Evolutionary conservation across 2,329 filamentous ascomycete species (phyloP).

Genomic region (Diplodia sapinea): DNA sequence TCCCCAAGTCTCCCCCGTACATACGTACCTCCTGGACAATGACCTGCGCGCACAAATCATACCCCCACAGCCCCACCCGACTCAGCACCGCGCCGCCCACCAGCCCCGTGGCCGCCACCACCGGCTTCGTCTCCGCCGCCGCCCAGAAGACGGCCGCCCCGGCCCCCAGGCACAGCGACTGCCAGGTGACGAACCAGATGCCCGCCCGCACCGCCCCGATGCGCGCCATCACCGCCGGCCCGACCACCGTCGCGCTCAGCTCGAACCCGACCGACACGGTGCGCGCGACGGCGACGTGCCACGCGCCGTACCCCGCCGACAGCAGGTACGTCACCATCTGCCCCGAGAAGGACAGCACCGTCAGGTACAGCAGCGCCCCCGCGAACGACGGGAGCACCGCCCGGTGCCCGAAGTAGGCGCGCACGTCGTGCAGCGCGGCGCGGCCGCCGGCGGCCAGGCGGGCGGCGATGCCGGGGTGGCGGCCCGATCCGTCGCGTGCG

Average conservation of each 20-base stretch:
- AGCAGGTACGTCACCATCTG: slow-evolving; percentile 71
- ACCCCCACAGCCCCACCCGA: slow-evolving; percentile 55
- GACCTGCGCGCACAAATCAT: slow-evolving; percentile 55
- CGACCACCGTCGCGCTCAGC: slow-evolving; percentile 65
- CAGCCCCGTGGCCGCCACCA: slow-evolving; percentile 38
- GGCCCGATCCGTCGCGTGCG: no score
- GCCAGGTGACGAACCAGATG: slow-evolving; percentile 68
- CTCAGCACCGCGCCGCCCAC: slow-evolving; percentile 50
- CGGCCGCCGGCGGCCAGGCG: not conserved
- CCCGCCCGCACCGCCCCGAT: slow-evolving; percentile 65
- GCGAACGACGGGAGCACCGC: slow-evolving; percentile 63
- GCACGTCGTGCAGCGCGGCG: not conserved
- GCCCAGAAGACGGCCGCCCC: not conserved
- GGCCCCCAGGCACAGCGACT: slow-evolving; percentile 43
- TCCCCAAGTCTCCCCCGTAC: no score
- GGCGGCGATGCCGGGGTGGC: no score
- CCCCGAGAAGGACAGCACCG: slow-evolving; percentile 65
- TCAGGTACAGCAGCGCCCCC: slow-evolving; percentile 51
- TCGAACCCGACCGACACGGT: slow-evolving; percentile 62
- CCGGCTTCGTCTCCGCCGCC: not conserved
- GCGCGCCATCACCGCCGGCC: slow-evolving; percentile 60
- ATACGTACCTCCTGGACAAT: slow-evolving; percentile 51
- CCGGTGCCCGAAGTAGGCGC: slow-evolving; percentile 47
- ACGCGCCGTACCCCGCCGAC: slow-evolving; percentile 58
- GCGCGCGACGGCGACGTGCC: slow-evolving; percentile 61